Conservation (phyloP, 2,329 filamentous ascomycete genomes). For the Phoma sp. region DNA sequence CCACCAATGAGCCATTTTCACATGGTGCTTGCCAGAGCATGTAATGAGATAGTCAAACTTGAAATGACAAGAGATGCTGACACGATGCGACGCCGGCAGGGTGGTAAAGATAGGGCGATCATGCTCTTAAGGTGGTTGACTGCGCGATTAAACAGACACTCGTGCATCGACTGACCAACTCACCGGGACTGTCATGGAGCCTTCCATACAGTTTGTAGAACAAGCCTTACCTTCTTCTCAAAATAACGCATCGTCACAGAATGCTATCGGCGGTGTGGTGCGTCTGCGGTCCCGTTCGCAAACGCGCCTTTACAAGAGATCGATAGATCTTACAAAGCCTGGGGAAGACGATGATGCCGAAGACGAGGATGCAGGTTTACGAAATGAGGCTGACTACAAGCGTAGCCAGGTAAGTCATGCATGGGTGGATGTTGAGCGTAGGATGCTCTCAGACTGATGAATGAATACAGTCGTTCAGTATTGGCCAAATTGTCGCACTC, state of each 20-base stretch:
- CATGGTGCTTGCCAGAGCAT: not conserved
- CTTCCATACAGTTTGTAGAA: slow-evolving; percentile 13
- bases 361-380: slow-evolving; percentile 44
- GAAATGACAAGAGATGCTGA: slow-evolving; percentile 1
- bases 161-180: slow-evolving; percentile 5
- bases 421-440: not conserved
- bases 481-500: slow-evolving; percentile 35
- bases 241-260: slow-evolving; percentile 4
- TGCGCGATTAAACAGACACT: slow-evolving; percentile 8
- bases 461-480: slow-evolving; percentile 34
- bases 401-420: slow-evolving; percentile 33
- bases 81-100: not conserved
- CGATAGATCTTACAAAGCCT: slow-evolving; percentile 4
- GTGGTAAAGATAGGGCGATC: slow-evolving; percentile 6
- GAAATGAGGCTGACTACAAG: slow-evolving; percentile 42
- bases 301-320: slow-evolving; percentile 2
- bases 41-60: not conserved
- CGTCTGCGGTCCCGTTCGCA: slow-evolving; percentile 12
- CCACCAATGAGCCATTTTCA: slow-evolving; percentile 14
- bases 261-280: slow-evolving; percentile 12
- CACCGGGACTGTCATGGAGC: slow-evolving; percentile 10
- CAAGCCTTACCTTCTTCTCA: not conserved
- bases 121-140: slow-evolving; percentile 1
- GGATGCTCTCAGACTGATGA: slow-evolving; percentile 16
- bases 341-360: slow-evolving; percentile 28